Evolutionary conservation across 2,329 filamentous ascomycete species (phyloP).

Genomic region (Aspergillus sp.): DNA sequence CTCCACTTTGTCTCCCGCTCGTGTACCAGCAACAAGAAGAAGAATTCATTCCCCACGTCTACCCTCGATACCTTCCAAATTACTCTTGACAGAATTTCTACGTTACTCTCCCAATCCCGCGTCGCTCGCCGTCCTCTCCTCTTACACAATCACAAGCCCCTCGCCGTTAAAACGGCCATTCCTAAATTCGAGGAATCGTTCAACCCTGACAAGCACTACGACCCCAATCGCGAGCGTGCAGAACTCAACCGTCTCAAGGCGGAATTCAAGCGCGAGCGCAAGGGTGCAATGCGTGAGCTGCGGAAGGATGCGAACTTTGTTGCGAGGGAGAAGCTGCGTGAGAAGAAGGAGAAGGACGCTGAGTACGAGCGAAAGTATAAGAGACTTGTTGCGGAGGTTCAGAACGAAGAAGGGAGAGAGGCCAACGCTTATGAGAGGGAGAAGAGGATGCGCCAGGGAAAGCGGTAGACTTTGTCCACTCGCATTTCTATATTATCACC

Average conservation of each 20-base stretch:
- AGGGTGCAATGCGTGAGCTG: conserved; percentile 90
- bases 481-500: neutral
- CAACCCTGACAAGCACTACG: conserved; percentile 96
- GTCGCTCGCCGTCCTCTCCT: conserved; percentile 74
- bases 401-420: conserved; percentile 86
- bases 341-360: conserved; percentile 91
- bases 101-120: conserved; percentile 57
- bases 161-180: conserved; percentile 82
- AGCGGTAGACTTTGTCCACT: conserved; percentile 39
- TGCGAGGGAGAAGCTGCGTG: conserved; percentile 79
- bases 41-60: conserved; percentile 44
- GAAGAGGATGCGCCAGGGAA: conserved; percentile 71
- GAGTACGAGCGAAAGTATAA: conserved; percentile 97
- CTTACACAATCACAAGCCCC: conserved; percentile 83
- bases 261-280: conserved; percentile 92
- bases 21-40: conserved; percentile 33
- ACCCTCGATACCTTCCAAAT: conserved; percentile 30
- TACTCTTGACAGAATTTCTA: conserved; percentile 37
- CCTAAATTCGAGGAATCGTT: conserved; percentile 96
- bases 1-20: conserved; percentile 62
- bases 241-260: conserved; percentile 80
- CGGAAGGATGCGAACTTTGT: conserved; percentile 95
- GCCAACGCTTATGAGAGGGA: conserved; percentile 87
- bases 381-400: conserved; percentile 88
- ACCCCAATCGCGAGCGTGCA: conserved; percentile 85